These are phyloP conservation scores for Psilocybe cyanescens DNA, from an alignment of 768 basidiomycete species.

Conservation along the genomic window DNA sequence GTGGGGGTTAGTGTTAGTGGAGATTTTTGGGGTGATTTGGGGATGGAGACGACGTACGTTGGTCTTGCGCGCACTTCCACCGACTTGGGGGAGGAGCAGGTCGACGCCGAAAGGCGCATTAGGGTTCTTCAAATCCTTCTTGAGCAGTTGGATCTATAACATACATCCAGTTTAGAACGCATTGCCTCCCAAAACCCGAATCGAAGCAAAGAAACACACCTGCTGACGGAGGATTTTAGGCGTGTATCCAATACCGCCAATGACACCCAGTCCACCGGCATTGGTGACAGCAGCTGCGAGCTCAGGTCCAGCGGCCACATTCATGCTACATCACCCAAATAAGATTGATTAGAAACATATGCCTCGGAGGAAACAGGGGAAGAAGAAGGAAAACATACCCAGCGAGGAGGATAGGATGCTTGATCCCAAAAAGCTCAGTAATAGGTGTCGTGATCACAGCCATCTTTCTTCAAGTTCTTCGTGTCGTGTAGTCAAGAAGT, in stretches of 20 bases:
- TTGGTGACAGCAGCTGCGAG: conserved; percentile 94
- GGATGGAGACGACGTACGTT: conserved; percentile 54
- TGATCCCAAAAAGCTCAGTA: conserved; percentile 86
- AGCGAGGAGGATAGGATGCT: conserved; percentile 87
- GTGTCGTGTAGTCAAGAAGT: not conserved
- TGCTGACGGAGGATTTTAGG: conserved; percentile 80
- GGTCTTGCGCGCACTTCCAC: conserved; percentile 87
- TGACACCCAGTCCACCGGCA: conserved; percentile 91
- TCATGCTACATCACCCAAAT: conserved; percentile 39
- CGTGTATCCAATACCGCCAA: conserved; percentile 88
- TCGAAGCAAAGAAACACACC: conserved; percentile 39
- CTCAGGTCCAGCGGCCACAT: conserved; percentile 63
- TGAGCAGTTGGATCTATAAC: conserved; percentile 69
- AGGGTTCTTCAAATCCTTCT: conserved; percentile 72
- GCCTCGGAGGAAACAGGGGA: too few species aligned
- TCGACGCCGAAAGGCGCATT: conserved; percentile 91
- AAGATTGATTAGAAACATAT: not conserved
- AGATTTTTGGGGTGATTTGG: not conserved
- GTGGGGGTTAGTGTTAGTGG: not conserved
- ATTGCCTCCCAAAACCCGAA: too few species aligned
- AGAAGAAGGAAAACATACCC: conserved; percentile 42
- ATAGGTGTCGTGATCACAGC: conserved; percentile 79
- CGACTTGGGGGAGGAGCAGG: conserved; percentile 85
- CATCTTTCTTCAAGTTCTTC: conserved; percentile 37
- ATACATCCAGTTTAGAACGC: too few species aligned